A percentile compares a stretch with the other conserved stretches of the same genome.
Conservation (phyloP, 305 asterid genomes). For the Coffea humblotiana region DNA sequence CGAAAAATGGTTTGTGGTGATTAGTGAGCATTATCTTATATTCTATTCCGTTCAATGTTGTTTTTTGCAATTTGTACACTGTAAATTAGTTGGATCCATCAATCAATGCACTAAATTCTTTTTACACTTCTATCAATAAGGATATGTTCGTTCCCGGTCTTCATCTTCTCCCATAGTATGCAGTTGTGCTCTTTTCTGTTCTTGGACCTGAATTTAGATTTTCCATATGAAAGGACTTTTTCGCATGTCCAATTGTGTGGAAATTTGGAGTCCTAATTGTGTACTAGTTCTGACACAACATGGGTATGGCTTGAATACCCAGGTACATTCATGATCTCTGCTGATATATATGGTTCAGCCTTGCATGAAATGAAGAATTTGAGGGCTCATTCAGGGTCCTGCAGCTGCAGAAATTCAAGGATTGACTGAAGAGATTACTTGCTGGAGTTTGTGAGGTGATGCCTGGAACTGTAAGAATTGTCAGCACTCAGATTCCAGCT, state of each 20-base stretch:
- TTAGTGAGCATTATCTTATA: background rate
- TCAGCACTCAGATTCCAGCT: background rate
- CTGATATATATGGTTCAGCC: background rate
- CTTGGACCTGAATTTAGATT: background rate
- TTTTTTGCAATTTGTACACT: background rate
- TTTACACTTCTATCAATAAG: background rate
- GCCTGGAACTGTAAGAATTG: background rate
- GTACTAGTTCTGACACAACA: background rate
- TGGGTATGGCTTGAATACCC: background rate
- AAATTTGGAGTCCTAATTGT: background rate
- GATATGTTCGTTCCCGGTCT: background rate
- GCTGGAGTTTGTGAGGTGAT: background rate
- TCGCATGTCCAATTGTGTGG: background rate
- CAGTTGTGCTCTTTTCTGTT: background rate
- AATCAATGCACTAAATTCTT: constrained; percentile 2
- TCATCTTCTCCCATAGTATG: background rate
- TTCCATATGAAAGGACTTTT: background rate
- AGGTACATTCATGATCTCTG: background rate
- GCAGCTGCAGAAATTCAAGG: background rate
- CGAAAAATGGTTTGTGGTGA: constrained; percentile 13
- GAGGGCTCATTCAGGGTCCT: background rate
- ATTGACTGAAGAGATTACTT: background rate
- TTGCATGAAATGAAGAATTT: background rate
- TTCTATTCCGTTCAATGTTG: background rate
- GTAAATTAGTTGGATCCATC: constrained; percentile 7